Evolutionary conservation across 2,329 filamentous ascomycete genomes (phyloP), one percentile per base, ranked within the genome.

Genomic region (Furcasterigmium furcatum): DNA sequence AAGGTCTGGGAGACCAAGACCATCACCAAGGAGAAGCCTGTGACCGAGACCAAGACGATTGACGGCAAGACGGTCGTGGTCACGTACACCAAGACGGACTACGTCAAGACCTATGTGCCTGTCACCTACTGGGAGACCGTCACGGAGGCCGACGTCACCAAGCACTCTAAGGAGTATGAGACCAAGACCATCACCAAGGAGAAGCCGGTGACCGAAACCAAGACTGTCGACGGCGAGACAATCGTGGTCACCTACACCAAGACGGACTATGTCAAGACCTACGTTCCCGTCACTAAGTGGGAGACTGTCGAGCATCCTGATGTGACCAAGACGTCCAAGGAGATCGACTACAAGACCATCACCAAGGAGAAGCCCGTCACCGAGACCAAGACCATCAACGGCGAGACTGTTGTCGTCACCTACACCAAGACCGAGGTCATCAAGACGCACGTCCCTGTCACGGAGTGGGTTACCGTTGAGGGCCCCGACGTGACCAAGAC

Each of bases 281-380:
- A 60, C 10, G 56, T 61, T 22, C 55, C 63, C 19, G 57, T 61
- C 34, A 64, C 64, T 19, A 46, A 62, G 45, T 58, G 63, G 51
- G 57, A 66, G 52, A 65, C 66, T 4, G 57, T 66, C 16, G 53
- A 53, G 0, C 58, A 56, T 6, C 65, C 67, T 14, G 57, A 60
- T 19, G 63, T 66, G 19, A 73, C 67, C 4, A 48, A 62, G 22
- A 69, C 65, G 1, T 59, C 62, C 21, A 59, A 61, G 16, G 61
- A 64, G 12, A 60, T 71, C 9, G 60, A 60, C 16, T 70, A 72
- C 53, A 63, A 57, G 7, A 76, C 72, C 6, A 44, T 67, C 29
- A 77, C 72, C 13, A 65, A 62, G n/a, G 58, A 73, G 12, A 72
- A 68, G 56, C 68, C 71, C 10, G 55, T 76, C 14, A 76, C 72